Base-by-base conservation (phyloP, 1,139 yeast species). In the Saccharomycopsis phalli region DNA sequence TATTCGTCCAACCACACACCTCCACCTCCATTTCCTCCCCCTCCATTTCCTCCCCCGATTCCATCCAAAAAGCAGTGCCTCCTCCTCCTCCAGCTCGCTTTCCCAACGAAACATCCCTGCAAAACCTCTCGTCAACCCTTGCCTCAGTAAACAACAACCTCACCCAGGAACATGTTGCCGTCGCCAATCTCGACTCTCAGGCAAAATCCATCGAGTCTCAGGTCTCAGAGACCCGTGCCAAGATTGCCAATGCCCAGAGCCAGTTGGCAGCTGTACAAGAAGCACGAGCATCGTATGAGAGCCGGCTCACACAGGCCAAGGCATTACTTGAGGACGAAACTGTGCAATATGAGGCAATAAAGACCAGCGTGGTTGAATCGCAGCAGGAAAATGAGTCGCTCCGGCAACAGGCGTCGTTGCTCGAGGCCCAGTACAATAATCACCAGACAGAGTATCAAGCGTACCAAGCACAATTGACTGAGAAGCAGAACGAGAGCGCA, bases 181-280 rank as follows among this genome's bases (percentile, higher is more conserved):
- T 84, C 58, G 95, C 95, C 14, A 86, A 88, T 52, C 69, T 82
- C 37, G 81, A 94, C 1, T 84, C 81, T 53, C 95, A 88, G 62
- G 78, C 86, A 47, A 77, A 76, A 47, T 81, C 95, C 1, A 67
- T 87, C 49, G 71, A 87, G 2, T 62, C 71, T 17, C 95, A 88
- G 60, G 82, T 94, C 2, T 66, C 81, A 1, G 71, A 69, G 14
- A 68, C 83, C 26, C 78, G 76, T 47, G 81, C 76, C 26, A 82
- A 80, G 60, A 80, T 86, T 49, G 66, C 74, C 19, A 71, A 76
- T 47, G 86, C 94, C 0, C 88, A 81, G 53, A 75, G 73, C 45
- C 96, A 91, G 53, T 68, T 88, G 43, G 66, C 74, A 21, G 69
- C 71, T 43, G 75, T 84, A 43, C 69, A 77, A 49, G 66, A 68